A percentile compares a stretch with the other conserved stretches of the same genome.
These are phyloP conservation scores for Mycocentrospora acerina DNA, from an alignment of 2,329 filamentous ascomycete genomes.

Conservation along the genomic window DNA sequence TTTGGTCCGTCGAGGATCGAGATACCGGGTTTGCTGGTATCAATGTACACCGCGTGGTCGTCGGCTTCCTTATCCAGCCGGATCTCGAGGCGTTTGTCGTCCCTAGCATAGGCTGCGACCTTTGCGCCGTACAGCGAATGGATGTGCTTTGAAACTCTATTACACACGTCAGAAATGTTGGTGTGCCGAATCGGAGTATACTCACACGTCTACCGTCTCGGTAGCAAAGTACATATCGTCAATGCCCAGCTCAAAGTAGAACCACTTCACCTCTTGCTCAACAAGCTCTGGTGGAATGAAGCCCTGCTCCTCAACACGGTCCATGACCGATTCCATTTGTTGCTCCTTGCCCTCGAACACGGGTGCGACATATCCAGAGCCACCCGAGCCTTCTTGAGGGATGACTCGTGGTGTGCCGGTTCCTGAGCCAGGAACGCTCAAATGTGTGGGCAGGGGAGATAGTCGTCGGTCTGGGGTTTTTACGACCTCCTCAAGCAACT, in stretches of 20 bases:
- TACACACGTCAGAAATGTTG: slow-evolving; percentile 13
- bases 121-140: slow-evolving; percentile 97
- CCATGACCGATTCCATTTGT: slow-evolving; percentile 86
- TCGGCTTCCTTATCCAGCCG: slow-evolving; percentile 90
- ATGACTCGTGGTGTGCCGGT: slow-evolving; percentile 66
- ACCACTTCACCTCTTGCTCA: slow-evolving; percentile 87
- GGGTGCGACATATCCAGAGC: slow-evolving; percentile 87
- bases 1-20: slow-evolving; percentile 76
- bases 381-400: slow-evolving; percentile 76
- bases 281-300: slow-evolving; percentile 86
- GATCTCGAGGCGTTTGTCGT: slow-evolving; percentile 93
- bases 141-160: slow-evolving; percentile 81
- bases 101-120: slow-evolving; percentile 86
- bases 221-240: slow-evolving; percentile 98
- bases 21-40: slow-evolving; percentile 88
- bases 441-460: slow-evolving; percentile 84
- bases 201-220: slow-evolving; percentile 71
- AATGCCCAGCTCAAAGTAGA: slow-evolving; percentile 96
- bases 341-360: slow-evolving; percentile 90
- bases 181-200: neutral
- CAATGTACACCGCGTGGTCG: slow-evolving; percentile 97
- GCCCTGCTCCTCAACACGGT: slow-evolving; percentile 72
- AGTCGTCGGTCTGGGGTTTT: slow-evolving; percentile 64
- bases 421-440: slow-evolving; percentile 66
- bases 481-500: slow-evolving; percentile 58